Base-by-base conservation (phyloP, 345 rosid species). In the Citrus mangshanensis region DNA sequence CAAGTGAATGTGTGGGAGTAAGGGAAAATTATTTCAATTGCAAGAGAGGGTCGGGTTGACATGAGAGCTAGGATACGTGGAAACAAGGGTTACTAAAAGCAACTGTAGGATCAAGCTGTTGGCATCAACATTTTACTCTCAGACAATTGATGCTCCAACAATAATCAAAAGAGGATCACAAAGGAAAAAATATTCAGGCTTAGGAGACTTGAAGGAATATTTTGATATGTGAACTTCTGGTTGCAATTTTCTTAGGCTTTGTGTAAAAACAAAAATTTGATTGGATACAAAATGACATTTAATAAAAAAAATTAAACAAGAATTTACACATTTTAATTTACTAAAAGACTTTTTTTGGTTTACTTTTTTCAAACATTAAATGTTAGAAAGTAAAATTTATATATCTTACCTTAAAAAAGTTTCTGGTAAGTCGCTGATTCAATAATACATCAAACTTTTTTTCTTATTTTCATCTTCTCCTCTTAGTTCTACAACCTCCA, bases 41-140 rank as follows among this genome's bases (percentile, higher is more conserved):
- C 94, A 97, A 97, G 87, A 85, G 98, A 88, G 98, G 99, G n/a
- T 75, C 84, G 93, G 95, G 96, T 93, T 84, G 99, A 95, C 84
- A 95, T 93, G 99, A 89, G 98, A 87, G 97, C 98, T 40, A 87
- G 99, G 86, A 95, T 93, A 51, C 92, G 95, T 51, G 99, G 99
- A 82, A 95, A 93, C 92, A 93, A 93, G 80, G 99, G 97, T 61
- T 95, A 95, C 82, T 93, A 85, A 86, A 18, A 13, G 74, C 30
- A 28, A 28, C 30, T 28, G 30, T 28, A 28, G 59, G 54, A 5
- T 67, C 10, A 37, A 24, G 34, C 65, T 55, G n/a, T n/a, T 49
- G 40, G 49, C 22, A 75, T 51, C 55, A 13, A 1, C 55, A 51
- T 28, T 65, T 4, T 56, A 19, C 19, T 18, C 21, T 55, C 32